Percentiles rank a stretch among this genome's conserved stretches.
Conservation (phyloP, 305 asterid species). For the Fraxinus greggii region DNA sequence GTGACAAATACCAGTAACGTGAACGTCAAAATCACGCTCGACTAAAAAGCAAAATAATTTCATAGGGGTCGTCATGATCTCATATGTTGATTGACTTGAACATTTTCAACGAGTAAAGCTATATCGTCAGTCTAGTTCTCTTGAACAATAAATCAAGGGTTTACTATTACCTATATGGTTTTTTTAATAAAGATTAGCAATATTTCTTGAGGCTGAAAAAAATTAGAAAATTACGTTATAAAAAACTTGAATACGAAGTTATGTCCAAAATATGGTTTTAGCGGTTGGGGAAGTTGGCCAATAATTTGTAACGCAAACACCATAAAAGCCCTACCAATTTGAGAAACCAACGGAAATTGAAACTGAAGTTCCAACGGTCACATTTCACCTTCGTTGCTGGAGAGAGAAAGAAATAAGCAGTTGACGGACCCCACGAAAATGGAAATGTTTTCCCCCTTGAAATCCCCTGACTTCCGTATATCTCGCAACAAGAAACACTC, state of each 20-base stretch:
- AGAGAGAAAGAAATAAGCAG: conserved; percentile 13
- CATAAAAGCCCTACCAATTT: not conserved
- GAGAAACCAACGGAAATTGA: conserved; percentile 21
- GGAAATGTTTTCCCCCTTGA: conserved; percentile 23
- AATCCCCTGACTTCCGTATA: conserved; percentile 31
- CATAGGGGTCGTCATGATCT: not conserved
- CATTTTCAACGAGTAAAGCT: not conserved
- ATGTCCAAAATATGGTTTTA: not conserved
- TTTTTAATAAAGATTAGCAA: not conserved
- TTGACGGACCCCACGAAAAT: conserved; percentile 36
- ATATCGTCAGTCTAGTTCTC: not conserved
- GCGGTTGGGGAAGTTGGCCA: not conserved
- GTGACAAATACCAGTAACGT: not conserved
- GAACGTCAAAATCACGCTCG: not conserved
- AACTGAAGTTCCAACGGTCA: conserved; percentile 34
- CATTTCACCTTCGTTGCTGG: conserved; percentile 8
- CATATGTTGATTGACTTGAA: not conserved
- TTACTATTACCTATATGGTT: not conserved
- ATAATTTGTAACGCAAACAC: not conserved
- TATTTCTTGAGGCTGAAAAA: not conserved
- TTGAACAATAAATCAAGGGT: not conserved
- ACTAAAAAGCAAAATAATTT: not conserved
- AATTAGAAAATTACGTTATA: not conserved
- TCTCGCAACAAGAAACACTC: conserved; percentile 33
- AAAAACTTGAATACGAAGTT: not conserved